These are phyloP conservation scores for Syzygium aqueum DNA, from an alignment of 345 rosid species.

Conservation along the genomic window DNA sequence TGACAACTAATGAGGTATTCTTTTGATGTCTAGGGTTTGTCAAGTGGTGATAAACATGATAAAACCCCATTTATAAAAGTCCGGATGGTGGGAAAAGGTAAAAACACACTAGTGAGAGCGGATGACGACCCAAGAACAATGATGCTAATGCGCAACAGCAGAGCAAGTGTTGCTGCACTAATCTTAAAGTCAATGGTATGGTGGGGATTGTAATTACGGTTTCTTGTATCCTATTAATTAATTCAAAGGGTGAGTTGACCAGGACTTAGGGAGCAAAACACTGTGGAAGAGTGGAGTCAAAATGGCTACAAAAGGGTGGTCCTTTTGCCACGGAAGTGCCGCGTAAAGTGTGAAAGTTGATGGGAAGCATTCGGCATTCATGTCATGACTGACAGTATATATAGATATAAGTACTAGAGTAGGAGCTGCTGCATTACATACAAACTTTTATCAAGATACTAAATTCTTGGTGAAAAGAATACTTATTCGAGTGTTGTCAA, in stretches of 20 bases:
- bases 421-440: background rate
- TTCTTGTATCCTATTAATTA: background rate
- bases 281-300: background rate
- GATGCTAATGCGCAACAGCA: background rate
- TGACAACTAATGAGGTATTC: background rate
- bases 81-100: background rate
- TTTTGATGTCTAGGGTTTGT: background rate
- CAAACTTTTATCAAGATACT: background rate
- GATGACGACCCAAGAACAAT: background rate
- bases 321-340: background rate
- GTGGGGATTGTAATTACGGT: background rate
- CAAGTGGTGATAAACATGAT: background rate
- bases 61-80: background rate
- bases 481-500: background rate
- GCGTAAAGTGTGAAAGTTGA: background rate
- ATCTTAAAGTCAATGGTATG: background rate
- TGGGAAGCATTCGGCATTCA: background rate
- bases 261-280: background rate
- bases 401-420: background rate
- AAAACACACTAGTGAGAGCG: background rate
- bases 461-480: background rate
- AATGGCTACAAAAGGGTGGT: background rate
- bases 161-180: background rate
- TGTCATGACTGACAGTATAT: background rate
- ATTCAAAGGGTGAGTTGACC: background rate